Evolutionary conservation across 768 basidiomycete genomes (phyloP).

Genomic region (Hypholoma sublateritium): DNA sequence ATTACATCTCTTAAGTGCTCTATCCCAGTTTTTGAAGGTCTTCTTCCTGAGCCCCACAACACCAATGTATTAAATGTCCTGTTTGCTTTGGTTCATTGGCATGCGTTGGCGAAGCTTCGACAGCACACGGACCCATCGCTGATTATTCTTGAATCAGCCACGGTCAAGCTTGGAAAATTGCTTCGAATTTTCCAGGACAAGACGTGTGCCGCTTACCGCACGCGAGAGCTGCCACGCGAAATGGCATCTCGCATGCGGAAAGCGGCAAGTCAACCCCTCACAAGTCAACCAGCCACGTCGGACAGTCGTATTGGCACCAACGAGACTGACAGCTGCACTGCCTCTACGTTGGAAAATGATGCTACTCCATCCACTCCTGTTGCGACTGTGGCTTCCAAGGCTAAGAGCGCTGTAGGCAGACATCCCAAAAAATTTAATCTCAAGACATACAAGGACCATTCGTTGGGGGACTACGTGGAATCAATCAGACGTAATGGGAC

Average conservation of each 20-base stretch:
- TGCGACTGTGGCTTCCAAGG: too few relatives aligned
- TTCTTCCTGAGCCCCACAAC: conserved; percentile 24
- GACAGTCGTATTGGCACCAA: too few relatives aligned
- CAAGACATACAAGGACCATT: background rate
- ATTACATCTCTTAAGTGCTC: conserved; percentile 21
- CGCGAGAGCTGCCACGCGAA: too few relatives aligned
- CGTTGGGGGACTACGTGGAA: background rate
- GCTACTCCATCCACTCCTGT: too few relatives aligned
- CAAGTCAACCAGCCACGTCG: too few relatives aligned
- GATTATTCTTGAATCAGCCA: too few relatives aligned
- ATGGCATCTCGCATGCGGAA: background rate
- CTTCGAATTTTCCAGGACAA: too few relatives aligned
- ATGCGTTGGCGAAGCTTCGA: conserved; percentile 13
- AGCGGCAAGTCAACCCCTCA: background rate
- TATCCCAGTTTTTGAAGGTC: conserved; percentile 33
- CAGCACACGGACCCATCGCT: background rate
- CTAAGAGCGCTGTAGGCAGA: background rate
- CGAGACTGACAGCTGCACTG: too few relatives aligned
- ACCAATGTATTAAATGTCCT: conserved; percentile 2
- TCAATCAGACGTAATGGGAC: background rate
- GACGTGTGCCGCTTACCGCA: too few relatives aligned
- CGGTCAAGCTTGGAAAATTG: too few relatives aligned
- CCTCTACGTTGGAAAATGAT: too few relatives aligned
- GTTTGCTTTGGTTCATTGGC: conserved; percentile 5
- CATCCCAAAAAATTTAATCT: background rate